Evolutionary conservation across 139 green algal species (phyloP), one percentile per base, ranked within the genome.

Genomic region (Dunaliella primolecta): DNA sequence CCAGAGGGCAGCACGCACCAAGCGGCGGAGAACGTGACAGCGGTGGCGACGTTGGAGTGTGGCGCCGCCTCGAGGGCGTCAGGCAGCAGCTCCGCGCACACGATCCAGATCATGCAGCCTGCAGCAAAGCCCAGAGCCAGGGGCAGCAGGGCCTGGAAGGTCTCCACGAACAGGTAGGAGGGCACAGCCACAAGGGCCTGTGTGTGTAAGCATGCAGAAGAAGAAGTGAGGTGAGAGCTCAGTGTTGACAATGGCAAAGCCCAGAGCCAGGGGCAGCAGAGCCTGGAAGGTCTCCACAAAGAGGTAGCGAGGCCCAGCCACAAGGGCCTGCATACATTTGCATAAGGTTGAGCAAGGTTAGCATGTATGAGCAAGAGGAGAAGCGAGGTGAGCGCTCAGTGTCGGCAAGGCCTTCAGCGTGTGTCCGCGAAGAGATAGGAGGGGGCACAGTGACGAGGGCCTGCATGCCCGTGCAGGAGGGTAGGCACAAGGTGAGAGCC

Each of bases 61-160:
- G 87, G 83, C 32, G 92, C 82, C 29, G 90, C 91, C 75, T 94
- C 93, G 77, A 99, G 87, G 2, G 96, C 94, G 56, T 99, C 97
- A 0, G 97, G 97, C 56, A 99, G 90, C 35, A 99, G 90, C 91
- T 99, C 97, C 0, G 95, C 96, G 83, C 98, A 96, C 57, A 98
- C 96, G 46, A 99, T 98, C 96, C 96, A 99, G 21, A 98, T 90
- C 97, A 99, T 99, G 94, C 97, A 99, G 33, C 97, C 97, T 1
- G 97, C 97, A 0, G 97, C 97, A 91, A 99, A 99, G 75, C 97
- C 97, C 80, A 99, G 86, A 3, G 93, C 96, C 30, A 98, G 71
- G 0, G 97, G 97, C 82, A 99, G 93, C 81, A 98, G 86, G 1
- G 82, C 80, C 33, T 32, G 87, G 87, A 99, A 99, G 1, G 93